These are phyloP conservation scores for Tricholoma terreum DNA, from an alignment of 768 basidiomycete species.

Conservation along the genomic window DNA sequence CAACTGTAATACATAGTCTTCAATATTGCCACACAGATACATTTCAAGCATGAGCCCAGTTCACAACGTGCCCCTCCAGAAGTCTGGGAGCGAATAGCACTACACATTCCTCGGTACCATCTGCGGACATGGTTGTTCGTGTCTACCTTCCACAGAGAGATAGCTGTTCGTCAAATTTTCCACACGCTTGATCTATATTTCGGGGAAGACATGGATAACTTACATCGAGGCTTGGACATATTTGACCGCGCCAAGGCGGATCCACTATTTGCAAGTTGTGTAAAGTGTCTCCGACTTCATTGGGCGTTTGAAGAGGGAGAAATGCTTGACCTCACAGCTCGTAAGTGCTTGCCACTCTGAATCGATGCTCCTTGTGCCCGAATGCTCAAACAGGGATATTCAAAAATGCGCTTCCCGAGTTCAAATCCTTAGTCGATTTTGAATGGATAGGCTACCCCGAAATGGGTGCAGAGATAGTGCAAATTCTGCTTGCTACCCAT, in stretches of 20 bases:
- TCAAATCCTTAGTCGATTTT: conserved; percentile 57
- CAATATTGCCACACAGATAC: conserved; percentile 36
- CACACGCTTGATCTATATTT: conserved; percentile 67
- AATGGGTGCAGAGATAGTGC: conserved; percentile 63
- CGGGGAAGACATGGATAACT: conserved; percentile 58
- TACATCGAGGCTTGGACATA: conserved; percentile 61
- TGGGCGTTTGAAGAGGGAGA: conserved; percentile 72
- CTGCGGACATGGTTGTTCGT: conserved; percentile 69
- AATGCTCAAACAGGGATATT: conserved; percentile 45
- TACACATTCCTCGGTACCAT: conserved; percentile 59
- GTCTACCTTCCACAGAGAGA: conserved; percentile 60
- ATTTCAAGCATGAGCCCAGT: conserved; percentile 52
- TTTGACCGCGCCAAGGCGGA: conserved; percentile 66
- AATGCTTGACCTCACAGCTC: conserved; percentile 48
- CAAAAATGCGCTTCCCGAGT: conserved; percentile 59
- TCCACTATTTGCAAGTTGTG: conserved; percentile 53
- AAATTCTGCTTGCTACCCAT: conserved; percentile 52
- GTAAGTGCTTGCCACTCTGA: conserved; percentile 18
- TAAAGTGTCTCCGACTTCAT: conserved; percentile 60
- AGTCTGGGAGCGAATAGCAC: conserved; percentile 66
- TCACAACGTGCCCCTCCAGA: conserved; percentile 61
- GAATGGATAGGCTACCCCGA: conserved; percentile 81
- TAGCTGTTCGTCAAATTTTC: conserved; percentile 63
- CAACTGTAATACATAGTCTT: not conserved
- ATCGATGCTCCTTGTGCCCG: not conserved